These are phyloP conservation scores for Aspergillus glaucus DNA, from an alignment of 2,329 filamentous ascomycete species.

Conservation along the genomic window DNA sequence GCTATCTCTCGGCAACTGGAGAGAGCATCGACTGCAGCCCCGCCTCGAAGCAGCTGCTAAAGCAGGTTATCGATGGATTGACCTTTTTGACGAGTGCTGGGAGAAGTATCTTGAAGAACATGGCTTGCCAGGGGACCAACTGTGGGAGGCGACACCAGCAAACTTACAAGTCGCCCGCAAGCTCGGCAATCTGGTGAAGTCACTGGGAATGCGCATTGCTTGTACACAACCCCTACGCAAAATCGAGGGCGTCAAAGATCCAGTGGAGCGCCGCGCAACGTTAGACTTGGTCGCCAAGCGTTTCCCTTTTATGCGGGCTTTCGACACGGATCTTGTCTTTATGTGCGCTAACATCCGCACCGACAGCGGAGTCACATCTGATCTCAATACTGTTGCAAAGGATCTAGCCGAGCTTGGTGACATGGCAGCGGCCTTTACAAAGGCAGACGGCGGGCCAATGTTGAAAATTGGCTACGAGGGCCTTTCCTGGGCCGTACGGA, in stretches of 20 bases:
- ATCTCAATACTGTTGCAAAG: constrained; percentile 23
- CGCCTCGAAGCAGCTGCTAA: constrained; percentile 24
- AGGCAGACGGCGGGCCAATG: constrained; percentile 22
- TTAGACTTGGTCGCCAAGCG: constrained; percentile 25
- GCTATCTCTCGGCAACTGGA: constrained; percentile 25
- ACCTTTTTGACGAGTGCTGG: constrained; percentile 33
- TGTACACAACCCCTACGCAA: constrained; percentile 28
- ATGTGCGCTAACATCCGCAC: constrained; percentile 29
- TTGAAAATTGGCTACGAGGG: constrained; percentile 28
- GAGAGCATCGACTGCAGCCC: constrained; percentile 20
- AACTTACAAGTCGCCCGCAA: constrained; percentile 23
- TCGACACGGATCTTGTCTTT: constrained; percentile 30
- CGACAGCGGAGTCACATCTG: constrained; percentile 23
- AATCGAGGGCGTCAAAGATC: constrained; percentile 27
- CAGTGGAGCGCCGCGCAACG: constrained; percentile 15
- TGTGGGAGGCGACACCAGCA: constrained; percentile 23
- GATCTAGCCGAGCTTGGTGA: constrained; percentile 28
- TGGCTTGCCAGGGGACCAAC: constrained; percentile 14
- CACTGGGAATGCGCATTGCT: constrained; percentile 25
- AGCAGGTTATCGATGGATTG: constrained; percentile 26
- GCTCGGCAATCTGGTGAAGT: constrained; percentile 23
- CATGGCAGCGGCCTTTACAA: constrained; percentile 22
- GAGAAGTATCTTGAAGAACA: constrained; percentile 26
- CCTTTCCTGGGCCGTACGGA: constrained; percentile 26
- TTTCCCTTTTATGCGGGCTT: constrained; percentile 31